Percentiles rank a stretch among this genome's conserved stretches.
Conservation (phyloP, 805 yeast genomes). For the Clavispora asparagi region DNA sequence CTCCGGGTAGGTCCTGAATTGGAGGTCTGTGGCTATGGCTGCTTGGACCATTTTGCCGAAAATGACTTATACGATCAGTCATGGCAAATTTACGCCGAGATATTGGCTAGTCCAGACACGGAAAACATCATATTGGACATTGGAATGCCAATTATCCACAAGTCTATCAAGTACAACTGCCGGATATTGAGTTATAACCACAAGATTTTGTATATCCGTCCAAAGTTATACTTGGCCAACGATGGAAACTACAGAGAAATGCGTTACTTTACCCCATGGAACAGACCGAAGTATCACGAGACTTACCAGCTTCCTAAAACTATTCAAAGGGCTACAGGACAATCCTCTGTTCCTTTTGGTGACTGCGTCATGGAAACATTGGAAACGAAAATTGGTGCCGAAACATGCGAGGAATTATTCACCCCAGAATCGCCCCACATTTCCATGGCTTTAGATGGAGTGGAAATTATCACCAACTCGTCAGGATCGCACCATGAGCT, state of each 20-base stretch:
- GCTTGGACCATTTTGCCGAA: constrained; percentile 90
- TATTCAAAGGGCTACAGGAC: constrained; percentile 64
- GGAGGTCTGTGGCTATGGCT: constrained; percentile 92
- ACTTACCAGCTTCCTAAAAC: constrained; percentile 64
- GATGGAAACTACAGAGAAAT: constrained; percentile 98
- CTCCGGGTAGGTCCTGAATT: constrained; percentile 96
- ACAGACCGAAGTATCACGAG: constrained; percentile 71
- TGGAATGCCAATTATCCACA: constrained; percentile 92
- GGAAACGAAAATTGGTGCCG: constrained; percentile 93
- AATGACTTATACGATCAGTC: constrained; percentile 83
- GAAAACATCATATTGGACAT: constrained; percentile 78
- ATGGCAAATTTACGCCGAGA: constrained; percentile 90
- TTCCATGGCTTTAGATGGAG: constrained; percentile 88
- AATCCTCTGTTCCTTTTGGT: constrained; percentile 69
- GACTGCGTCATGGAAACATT: constrained; percentile 82
- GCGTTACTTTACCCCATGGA: constrained; percentile 97
- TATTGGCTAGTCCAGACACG: constrained; percentile 62
- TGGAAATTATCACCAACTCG: constrained; percentile 93
- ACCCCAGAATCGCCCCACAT: constrained; percentile 97
- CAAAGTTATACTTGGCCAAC: constrained; percentile 89
- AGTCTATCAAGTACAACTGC: constrained; percentile 86
- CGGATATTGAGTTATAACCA: constrained; percentile 79
- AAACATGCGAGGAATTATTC: constrained; percentile 96
- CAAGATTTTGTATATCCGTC: constrained; percentile 77
- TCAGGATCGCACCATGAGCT: constrained; percentile 98